Evolutionary conservation across 1,139 yeast genomes (phyloP).

Genomic region (Diutina ranongensis): DNA sequence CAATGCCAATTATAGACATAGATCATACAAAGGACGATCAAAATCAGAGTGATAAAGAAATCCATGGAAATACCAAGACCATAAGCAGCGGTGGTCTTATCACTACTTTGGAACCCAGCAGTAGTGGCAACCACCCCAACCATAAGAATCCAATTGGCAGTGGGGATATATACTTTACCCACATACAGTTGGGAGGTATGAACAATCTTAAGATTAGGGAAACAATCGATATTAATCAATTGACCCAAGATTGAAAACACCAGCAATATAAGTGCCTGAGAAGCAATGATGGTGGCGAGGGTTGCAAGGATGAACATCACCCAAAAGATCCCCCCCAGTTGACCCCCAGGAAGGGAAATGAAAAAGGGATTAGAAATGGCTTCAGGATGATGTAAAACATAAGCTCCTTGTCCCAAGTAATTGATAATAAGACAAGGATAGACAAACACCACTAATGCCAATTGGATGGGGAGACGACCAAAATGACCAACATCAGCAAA

Average conservation of each 20-base stretch:
- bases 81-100: slow-evolving; percentile 46
- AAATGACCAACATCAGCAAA: slow-evolving; percentile 53
- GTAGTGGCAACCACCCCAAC: slow-evolving; percentile 37
- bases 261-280: slow-evolving; percentile 47
- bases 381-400: slow-evolving; percentile 28
- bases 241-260: slow-evolving; percentile 43
- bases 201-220: slow-evolving; percentile 34
- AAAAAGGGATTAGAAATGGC: slow-evolving; percentile 33
- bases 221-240: slow-evolving; percentile 40
- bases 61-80: slow-evolving; percentile 49
- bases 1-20: slow-evolving; percentile 32
- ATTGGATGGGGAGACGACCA: slow-evolving; percentile 36
- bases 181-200: slow-evolving; percentile 32
- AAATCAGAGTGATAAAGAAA: slow-evolving; percentile 36
- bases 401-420: slow-evolving; percentile 51
- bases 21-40: slow-evolving; percentile 33
- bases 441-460: slow-evolving; percentile 30
- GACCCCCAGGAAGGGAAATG: slow-evolving; percentile 39
- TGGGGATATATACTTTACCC: slow-evolving; percentile 43
- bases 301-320: slow-evolving; percentile 41
- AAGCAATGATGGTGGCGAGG: slow-evolving; percentile 44
- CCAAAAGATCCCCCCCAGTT: slow-evolving; percentile 36
- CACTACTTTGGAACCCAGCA: slow-evolving; percentile 39
- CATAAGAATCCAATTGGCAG: slow-evolving; percentile 37
- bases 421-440: slow-evolving; percentile 39